These are phyloP conservation scores for Aeschynomene evenia DNA, from an alignment of 306 rosid species.

Conservation along the genomic window DNA sequence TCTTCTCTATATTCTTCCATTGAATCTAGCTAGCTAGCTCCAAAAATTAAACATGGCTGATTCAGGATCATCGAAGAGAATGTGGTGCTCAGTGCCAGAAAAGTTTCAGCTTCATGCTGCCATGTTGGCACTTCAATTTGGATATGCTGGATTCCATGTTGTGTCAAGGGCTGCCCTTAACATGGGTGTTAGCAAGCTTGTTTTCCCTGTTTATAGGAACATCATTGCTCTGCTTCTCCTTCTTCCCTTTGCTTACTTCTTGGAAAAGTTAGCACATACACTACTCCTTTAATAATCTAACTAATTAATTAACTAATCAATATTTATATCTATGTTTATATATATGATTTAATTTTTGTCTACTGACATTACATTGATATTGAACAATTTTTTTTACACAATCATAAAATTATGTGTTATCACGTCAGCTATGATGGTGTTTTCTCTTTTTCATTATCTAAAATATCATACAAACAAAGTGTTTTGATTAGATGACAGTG, in stretches of 20 bases:
- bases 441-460: too few relatives aligned
- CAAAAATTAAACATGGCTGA: conserved; percentile 33
- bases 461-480: too few relatives aligned
- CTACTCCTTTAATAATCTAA: not conserved
- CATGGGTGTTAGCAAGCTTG: conserved; percentile 88
- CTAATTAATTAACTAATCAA: too few relatives aligned
- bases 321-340: not conserved
- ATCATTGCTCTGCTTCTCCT: conserved; percentile 82
- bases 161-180: conserved; percentile 88
- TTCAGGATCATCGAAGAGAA: conserved; percentile 47
- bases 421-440: too few relatives aligned
- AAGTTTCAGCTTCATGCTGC: conserved; percentile 77
- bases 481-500: too few relatives aligned
- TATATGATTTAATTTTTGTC: too few relatives aligned
- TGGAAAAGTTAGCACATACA: conserved; percentile 79
- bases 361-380: too few relatives aligned
- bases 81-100: conserved; percentile 79
- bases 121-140: conserved; percentile 87
- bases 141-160: conserved; percentile 88
- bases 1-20: not conserved
- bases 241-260: conserved; percentile 77
- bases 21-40: too few relatives aligned
- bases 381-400: too few relatives aligned
- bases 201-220: conserved; percentile 81
- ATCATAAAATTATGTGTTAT: too few relatives aligned